Base-by-base conservation (phyloP, 768 basidiomycete genomes). In the Pulveroboletus frians region DNA sequence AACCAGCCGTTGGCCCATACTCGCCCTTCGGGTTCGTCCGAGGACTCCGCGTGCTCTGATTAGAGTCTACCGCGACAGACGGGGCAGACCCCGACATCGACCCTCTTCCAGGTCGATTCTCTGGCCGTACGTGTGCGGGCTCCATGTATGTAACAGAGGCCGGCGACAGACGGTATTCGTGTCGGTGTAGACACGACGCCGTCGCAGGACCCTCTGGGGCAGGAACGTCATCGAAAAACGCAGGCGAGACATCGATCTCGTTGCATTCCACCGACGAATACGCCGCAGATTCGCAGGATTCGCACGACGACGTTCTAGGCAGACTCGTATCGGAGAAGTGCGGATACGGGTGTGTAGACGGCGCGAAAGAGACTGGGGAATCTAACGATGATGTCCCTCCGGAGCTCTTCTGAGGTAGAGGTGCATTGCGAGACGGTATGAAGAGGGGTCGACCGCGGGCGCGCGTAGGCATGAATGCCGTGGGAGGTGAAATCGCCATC, bases 171-270 rank as follows among this genome's bases (percentile, higher is more conserved):
- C 55, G 59, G 30, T 66, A 68, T 29, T 66, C 59, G n/a, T 53
- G 69, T 39, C 57, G 55, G 20, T 68, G 51, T 6, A 71, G 56
- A 50, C 65, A 67, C 2, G 72, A 68, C 15, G 73, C 69, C 1
- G 72, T 76, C 13, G 73, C 73, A 14, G 73, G 74, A 1, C 75
- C 74, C 43, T 74, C 72, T 1, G 74, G 74, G 0, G 71, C 68
- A 7, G 75, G 73, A 13, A 73, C 58, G 30, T 71, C 70, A 47
- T 75, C 74, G 50, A 71, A 75, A 52, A 68, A 70, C 9, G 74
- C 75, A 14, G 73, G 73, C 11, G 75, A 76, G 31, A 76, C 64
- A 36, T 73, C 65, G 45, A 67, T 71, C 18, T 60, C 58, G 31
- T 54, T 47, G 18, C 36, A 50, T 15, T 36, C 49, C 1, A n/a